Evolutionary conservation across 768 basidiomycete species (phyloP).

Genomic region (Lepiota venenata): DNA sequence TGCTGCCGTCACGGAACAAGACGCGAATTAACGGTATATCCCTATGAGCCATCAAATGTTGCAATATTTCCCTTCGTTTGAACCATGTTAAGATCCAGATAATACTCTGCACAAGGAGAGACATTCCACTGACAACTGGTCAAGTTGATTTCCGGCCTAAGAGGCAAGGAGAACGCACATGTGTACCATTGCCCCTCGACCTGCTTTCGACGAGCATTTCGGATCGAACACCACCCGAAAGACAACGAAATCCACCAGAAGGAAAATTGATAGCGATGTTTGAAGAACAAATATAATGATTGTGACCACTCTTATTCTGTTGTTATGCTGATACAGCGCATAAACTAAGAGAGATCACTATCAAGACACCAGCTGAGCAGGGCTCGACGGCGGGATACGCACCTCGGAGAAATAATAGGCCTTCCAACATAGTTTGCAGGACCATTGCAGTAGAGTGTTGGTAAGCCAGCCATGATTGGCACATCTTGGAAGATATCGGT

Average conservation of each 20-base stretch:
- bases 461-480: neutral
- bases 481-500: neutral
- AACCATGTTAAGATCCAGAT: slow-evolving; percentile 3
- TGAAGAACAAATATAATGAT: neutral
- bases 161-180: neutral
- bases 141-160: neutral
- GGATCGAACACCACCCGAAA: neutral
- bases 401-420: neutral
- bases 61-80: neutral
- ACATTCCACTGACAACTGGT: neutral
- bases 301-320: neutral
- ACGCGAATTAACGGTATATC: too few species aligned
- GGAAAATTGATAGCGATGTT: neutral
- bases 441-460: neutral
- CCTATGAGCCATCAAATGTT: neutral
- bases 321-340: neutral
- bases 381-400: neutral
- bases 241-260: neutral
- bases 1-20: too few species aligned
- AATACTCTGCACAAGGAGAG: neutral
- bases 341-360: neutral
- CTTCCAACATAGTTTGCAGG: neutral
- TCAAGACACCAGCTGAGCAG: neutral
- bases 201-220: neutral
- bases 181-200: neutral